Conservation (phyloP, 164 flowering plant genomes). For the Brasenia schreberi region DNA sequence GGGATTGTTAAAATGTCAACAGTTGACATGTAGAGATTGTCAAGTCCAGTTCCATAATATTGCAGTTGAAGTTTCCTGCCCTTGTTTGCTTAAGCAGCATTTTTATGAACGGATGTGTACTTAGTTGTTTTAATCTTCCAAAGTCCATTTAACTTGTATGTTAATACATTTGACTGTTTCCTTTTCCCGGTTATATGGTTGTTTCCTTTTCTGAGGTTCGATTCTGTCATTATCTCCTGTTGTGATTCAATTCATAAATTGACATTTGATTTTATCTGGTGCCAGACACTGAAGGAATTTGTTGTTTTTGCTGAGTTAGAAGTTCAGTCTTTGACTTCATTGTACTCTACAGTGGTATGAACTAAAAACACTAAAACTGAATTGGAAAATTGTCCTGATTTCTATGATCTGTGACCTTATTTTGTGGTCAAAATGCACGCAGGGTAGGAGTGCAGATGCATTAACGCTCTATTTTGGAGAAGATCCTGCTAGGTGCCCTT, state of each 20-base stretch:
- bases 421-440: conserved; percentile 14
- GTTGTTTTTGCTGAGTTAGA: conserved; percentile 61
- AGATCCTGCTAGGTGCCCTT: conserved; percentile 93
- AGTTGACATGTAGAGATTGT: too few species aligned
- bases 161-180: background rate
- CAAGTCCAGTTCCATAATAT: too few species aligned
- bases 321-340: conserved; percentile 50
- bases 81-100: too few species aligned
- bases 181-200: background rate
- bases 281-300: conserved; percentile 75
- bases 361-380: background rate
- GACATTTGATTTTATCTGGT: conserved; percentile 6
- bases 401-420: background rate
- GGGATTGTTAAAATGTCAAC: too few species aligned
- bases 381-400: background rate
- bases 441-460: conserved; percentile 99
- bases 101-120: background rate
- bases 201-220: background rate
- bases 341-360: conserved; percentile 82
- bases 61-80: too few species aligned
- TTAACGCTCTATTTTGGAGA: conserved; percentile 87
- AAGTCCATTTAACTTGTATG: background rate
- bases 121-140: background rate
- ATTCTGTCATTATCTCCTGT: background rate
- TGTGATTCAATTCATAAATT: background rate